A percentile compares a stretch with the other conserved stretches of the same genome.
Conservation (phyloP, 805 yeast genomes). For the Tetrapisispora taiwanensis region DNA sequence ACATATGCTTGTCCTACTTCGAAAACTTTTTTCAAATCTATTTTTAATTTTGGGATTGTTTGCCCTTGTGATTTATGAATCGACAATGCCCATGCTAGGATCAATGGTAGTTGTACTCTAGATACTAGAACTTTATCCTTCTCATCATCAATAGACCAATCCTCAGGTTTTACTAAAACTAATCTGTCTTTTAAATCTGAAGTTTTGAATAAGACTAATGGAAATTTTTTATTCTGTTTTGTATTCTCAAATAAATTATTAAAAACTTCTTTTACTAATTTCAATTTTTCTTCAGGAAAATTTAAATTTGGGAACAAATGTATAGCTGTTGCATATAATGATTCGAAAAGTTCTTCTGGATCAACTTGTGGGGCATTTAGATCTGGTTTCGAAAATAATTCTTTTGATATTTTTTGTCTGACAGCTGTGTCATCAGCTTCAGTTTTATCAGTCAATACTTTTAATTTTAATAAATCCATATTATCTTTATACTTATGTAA, state of each 20-base stretch:
- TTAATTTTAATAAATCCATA: conserved; percentile 13
- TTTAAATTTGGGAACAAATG: conserved; percentile 28
- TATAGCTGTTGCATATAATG: conserved; percentile 29
- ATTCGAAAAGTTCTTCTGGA: conserved; percentile 39
- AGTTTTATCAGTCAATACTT: conserved; percentile 9
- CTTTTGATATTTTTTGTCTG: conserved; percentile 20
- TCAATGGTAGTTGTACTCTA: conserved; percentile 74
- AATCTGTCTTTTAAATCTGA: conserved; percentile 65
- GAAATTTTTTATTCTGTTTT: conserved; percentile 39
- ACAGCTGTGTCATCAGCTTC: conserved; percentile 14
- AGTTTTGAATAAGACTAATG: conserved; percentile 66
- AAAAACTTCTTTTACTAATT: conserved; percentile 34
- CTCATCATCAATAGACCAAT: conserved; percentile 73
- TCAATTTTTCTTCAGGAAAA: conserved; percentile 33
- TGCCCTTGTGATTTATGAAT: conserved; percentile 96
- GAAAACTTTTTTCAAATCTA: conserved; percentile 66
- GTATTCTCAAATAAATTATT: conserved; percentile 35
- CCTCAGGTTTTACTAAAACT: conserved; percentile 70
- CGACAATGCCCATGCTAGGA: conserved; percentile 91
- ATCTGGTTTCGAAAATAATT: conserved; percentile 13
- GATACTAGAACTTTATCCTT: conserved; percentile 55
- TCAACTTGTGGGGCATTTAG: conserved; percentile 2
- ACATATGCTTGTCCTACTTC: conserved; percentile 96
- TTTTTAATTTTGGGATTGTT: conserved; percentile 64
- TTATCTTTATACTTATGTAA: conserved; percentile 10